These are phyloP conservation scores for Rhodotorula sp. DNA, from an alignment of 1,284 basidiomycete species.

Conservation along the genomic window DNA sequence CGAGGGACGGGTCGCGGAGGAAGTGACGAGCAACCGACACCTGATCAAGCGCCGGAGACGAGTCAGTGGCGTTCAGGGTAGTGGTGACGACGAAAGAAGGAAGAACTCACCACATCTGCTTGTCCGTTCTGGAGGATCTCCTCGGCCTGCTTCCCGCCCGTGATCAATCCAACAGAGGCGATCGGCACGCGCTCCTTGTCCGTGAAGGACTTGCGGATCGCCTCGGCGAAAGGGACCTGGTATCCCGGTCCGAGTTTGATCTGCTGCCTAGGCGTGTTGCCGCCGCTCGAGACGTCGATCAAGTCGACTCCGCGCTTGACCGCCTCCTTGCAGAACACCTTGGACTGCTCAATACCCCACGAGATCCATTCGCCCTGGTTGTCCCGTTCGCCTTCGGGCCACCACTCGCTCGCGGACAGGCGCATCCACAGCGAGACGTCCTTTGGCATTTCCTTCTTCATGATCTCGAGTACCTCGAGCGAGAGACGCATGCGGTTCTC, in stretches of 20 bases:
- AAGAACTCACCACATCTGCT: slow-evolving; percentile 57
- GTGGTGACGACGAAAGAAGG: neutral
- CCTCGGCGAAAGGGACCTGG: slow-evolving; percentile 69
- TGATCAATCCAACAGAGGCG: slow-evolving; percentile 68
- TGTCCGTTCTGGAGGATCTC: slow-evolving; percentile 63
- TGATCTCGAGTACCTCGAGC: slow-evolving; percentile 58
- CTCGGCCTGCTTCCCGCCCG: slow-evolving; percentile 63
- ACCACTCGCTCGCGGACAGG: slow-evolving; percentile 73
- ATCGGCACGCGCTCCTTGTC: slow-evolving; percentile 49
- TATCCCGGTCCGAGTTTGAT: slow-evolving; percentile 63
- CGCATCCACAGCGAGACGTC: slow-evolving; percentile 70
- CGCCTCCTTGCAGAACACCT: slow-evolving; percentile 57
- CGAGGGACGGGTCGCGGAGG: slow-evolving; percentile 59
- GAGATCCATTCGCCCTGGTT: slow-evolving; percentile 63
- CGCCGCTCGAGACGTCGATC: slow-evolving; percentile 67
- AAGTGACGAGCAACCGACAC: slow-evolving; percentile 67
- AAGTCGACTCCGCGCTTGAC: slow-evolving; percentile 64
- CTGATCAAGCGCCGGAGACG: neutral
- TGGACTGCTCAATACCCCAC: slow-evolving; percentile 77
- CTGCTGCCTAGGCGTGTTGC: slow-evolving; percentile 63
- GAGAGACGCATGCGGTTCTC: slow-evolving; percentile 70
- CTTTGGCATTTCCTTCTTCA: slow-evolving; percentile 60
- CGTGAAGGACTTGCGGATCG: slow-evolving; percentile 63
- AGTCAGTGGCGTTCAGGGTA: neutral
- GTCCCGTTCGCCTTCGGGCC: slow-evolving; percentile 64